phyloP scores from a whole-genome alignment of 805 yeast genomes.

The Candida railenensis region DNA sequence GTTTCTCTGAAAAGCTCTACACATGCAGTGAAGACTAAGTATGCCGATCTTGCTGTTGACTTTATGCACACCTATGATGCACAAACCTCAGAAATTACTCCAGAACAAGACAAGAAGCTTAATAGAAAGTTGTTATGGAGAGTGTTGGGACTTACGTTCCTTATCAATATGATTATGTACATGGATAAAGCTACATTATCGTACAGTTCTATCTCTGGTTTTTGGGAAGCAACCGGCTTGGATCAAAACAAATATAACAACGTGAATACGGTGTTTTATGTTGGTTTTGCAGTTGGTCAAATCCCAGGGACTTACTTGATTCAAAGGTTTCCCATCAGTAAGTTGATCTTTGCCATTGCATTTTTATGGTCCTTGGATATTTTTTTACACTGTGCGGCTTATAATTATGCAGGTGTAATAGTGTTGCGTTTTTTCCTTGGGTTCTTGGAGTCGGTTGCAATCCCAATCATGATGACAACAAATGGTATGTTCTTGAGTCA shows the following conservation, averaged over 20 bases:
- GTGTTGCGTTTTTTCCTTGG: slow-evolving; percentile 53
- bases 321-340: slow-evolving; percentile 44
- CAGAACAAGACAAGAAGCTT: slow-evolving; percentile 39
- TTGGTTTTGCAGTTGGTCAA: slow-evolving; percentile 50
- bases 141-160: slow-evolving; percentile 30
- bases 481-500: slow-evolving; percentile 50
- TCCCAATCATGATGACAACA: slow-evolving; percentile 41
- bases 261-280: slow-evolving; percentile 52
- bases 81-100: slow-evolving; percentile 37
- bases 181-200: slow-evolving; percentile 54
- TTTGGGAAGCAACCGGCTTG: slow-evolving; percentile 47
- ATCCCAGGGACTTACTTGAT: slow-evolving; percentile 40
- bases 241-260: slow-evolving; percentile 45
- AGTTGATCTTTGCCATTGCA: slow-evolving; percentile 34
- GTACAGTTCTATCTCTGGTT: slow-evolving; percentile 47
- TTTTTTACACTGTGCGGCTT: slow-evolving; percentile 46
- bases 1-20: not conserved
- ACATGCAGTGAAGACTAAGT: slow-evolving; percentile 18
- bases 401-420: slow-evolving; percentile 45
- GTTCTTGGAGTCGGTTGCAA: slow-evolving; percentile 25
- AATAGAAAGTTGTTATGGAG: slow-evolving; percentile 23
- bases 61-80: slow-evolving; percentile 35
- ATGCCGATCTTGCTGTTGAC: slow-evolving; percentile 40
- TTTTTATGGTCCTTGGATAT: slow-evolving; percentile 46
- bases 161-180: slow-evolving; percentile 39